phyloP scores from a whole-genome alignment of 2,329 filamentous ascomycete genomes.

The Lasiodiplodia sp. region DNA sequence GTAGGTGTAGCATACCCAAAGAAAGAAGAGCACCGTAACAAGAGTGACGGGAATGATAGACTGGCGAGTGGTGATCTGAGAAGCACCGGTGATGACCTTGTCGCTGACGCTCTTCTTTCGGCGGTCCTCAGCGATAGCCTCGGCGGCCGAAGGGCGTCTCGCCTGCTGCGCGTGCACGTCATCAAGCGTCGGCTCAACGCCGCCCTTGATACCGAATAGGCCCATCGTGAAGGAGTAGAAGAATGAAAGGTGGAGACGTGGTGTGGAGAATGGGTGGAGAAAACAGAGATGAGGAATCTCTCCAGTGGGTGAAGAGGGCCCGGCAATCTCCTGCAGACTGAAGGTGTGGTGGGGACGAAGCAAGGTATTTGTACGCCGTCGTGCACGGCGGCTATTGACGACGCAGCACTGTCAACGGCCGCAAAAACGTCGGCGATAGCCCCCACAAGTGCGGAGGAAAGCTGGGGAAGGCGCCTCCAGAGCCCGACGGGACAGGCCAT shows the following conservation, averaged over 20 bases:
- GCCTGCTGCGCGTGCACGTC: slow-evolving; percentile 46
- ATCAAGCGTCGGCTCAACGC: slow-evolving; percentile 44
- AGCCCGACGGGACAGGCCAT: neutral
- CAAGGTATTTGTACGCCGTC: slow-evolving; percentile 22
- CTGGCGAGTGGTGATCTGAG: slow-evolving; percentile 51
- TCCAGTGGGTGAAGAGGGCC: slow-evolving; percentile 13
- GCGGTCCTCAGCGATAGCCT: slow-evolving; percentile 42
- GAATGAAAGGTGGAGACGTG: neutral
- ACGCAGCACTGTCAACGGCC: neutral
- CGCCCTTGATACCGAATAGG: slow-evolving; percentile 36
- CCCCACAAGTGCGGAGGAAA: neutral
- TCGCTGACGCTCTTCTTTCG: slow-evolving; percentile 47
- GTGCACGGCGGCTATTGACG: neutral
- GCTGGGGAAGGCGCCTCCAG: slow-evolving; percentile 16
- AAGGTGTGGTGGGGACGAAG: neutral
- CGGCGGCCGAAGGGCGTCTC: slow-evolving; percentile 45
- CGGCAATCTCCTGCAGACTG: neutral
- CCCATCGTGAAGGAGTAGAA: slow-evolving; percentile 22
- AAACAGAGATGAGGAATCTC: neutral
- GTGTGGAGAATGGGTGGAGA: neutral
- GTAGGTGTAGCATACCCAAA: slow-evolving; percentile 59
- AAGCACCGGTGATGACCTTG: slow-evolving; percentile 45
- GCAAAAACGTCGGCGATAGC: neutral
- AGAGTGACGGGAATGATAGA: slow-evolving; percentile 58
- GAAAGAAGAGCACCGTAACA: slow-evolving; percentile 58